These are phyloP conservation scores for Phaeoacremonium minimum DNA, from an alignment of 2,329 filamentous ascomycete species.

Conservation along the genomic window DNA sequence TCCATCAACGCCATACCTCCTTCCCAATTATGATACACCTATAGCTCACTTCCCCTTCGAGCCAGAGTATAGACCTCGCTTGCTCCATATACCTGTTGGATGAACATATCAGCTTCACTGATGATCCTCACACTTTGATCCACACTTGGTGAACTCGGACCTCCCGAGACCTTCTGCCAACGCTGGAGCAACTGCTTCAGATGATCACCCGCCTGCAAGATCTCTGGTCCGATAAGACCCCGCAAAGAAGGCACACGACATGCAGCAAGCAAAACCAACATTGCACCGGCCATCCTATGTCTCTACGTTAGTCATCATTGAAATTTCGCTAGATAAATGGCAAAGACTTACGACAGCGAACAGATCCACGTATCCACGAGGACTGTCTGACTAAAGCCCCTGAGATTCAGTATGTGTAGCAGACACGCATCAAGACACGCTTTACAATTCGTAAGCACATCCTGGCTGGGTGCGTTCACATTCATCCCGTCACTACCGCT, in stretches of 20 bases:
- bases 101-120: conserved; percentile 35
- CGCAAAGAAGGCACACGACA: conserved; percentile 32
- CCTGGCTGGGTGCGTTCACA: conserved; percentile 19
- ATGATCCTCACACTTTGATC: conserved; percentile 42
- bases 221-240: conserved; percentile 30
- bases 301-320: conserved; percentile 1
- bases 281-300: conserved; percentile 40
- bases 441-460: conserved; percentile 35
- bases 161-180: conserved; percentile 36
- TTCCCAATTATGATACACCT: too few species aligned
- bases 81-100: conserved; percentile 25
- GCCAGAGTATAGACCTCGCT: too few species aligned
- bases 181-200: conserved; percentile 30
- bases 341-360: conserved; percentile 38
- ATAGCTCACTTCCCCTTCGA: too few species aligned
- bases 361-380: conserved; percentile 52
- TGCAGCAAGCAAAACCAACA: conserved; percentile 42
- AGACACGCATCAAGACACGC: conserved; percentile 42
- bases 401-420: conserved; percentile 42
- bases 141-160: conserved; percentile 37
- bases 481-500: conserved; percentile 16
- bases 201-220: conserved; percentile 33
- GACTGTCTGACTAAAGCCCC: conserved; percentile 43
- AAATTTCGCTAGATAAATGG: not conserved
- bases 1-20: too few species aligned